Conservation (phyloP, 768 basidiomycete genomes). For the Mrakia hoshinonis region DNA sequence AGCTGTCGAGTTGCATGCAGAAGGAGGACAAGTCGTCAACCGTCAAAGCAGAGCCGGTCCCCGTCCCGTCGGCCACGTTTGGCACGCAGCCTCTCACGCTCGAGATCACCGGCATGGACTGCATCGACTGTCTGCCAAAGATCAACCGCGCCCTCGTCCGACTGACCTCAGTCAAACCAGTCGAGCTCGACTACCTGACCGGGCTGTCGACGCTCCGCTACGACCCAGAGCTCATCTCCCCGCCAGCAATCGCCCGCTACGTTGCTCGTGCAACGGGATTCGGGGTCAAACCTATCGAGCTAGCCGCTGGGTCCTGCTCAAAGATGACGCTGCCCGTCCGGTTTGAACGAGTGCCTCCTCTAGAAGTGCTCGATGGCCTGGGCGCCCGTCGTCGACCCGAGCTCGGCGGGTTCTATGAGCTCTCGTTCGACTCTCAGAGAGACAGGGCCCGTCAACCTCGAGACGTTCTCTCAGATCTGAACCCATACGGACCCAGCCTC, state of each 20-base stretch:
- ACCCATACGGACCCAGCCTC: background rate
- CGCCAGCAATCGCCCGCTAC: background rate
- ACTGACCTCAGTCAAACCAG: background rate
- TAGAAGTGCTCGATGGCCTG: background rate
- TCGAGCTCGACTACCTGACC: constrained; percentile 1
- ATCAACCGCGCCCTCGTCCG: background rate
- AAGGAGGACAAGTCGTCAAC: background rate
- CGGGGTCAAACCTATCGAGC: background rate
- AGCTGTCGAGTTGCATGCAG: background rate
- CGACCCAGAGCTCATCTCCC: background rate
- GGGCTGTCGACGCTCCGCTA: background rate
- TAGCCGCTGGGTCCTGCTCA: background rate
- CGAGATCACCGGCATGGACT: constrained; percentile 18
- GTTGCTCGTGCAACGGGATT: constrained; percentile 10
- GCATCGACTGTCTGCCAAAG: background rate
- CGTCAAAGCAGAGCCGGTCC: background rate
- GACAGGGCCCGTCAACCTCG: constrained; percentile 4
- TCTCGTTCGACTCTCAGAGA: background rate
- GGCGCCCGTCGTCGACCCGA: background rate
- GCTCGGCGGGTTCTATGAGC: background rate
- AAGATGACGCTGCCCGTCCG: background rate
- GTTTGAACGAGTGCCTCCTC: background rate
- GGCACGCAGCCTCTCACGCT: background rate
- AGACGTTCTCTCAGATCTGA: background rate
- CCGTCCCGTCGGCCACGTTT: background rate